A percentile compares a stretch with the other conserved stretches of the same genome.
phyloP scores from a whole-genome alignment of 345 rosid genomes.

The Triadica sebifera region DNA sequence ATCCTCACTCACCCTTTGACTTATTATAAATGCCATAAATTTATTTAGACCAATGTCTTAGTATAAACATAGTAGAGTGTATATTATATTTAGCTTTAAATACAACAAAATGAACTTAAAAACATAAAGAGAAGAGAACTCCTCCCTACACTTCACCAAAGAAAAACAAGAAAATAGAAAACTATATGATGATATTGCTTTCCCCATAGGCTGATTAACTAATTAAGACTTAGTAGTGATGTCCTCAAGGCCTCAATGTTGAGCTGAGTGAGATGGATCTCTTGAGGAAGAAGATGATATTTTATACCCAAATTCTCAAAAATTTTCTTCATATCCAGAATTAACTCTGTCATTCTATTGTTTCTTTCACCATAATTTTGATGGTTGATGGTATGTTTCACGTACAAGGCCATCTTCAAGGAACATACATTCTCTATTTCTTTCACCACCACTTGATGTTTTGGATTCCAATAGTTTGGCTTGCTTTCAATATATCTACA shows the following conservation, averaged over 20 bases:
- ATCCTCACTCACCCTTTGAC: too few relatives aligned
- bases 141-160: too few relatives aligned
- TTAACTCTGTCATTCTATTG: conserved; percentile 39
- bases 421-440: conserved; percentile 49
- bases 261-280: conserved; percentile 39
- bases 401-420: conserved; percentile 41
- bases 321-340: conserved; percentile 46
- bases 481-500: conserved; percentile 53
- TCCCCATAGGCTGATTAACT: too few relatives aligned
- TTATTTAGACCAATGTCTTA: too few relatives aligned
- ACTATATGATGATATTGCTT: too few relatives aligned
- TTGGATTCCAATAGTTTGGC: conserved; percentile 51
- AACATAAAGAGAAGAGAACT: too few relatives aligned
- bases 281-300: conserved; percentile 50
- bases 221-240: too few relatives aligned
- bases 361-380: conserved; percentile 49
- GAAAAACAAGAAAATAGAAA: too few relatives aligned
- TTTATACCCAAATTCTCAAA: conserved; percentile 44
- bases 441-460: conserved; percentile 39
- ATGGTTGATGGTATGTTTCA: conserved; percentile 57
- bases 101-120: too few relatives aligned
- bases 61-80: too few relatives aligned
- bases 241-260: conserved; percentile 2
- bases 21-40: too few relatives aligned
- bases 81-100: too few relatives aligned